Evolutionary conservation across 192 early-diverging fungal genomes (phyloP).

Genomic region (Backusella circina): DNA sequence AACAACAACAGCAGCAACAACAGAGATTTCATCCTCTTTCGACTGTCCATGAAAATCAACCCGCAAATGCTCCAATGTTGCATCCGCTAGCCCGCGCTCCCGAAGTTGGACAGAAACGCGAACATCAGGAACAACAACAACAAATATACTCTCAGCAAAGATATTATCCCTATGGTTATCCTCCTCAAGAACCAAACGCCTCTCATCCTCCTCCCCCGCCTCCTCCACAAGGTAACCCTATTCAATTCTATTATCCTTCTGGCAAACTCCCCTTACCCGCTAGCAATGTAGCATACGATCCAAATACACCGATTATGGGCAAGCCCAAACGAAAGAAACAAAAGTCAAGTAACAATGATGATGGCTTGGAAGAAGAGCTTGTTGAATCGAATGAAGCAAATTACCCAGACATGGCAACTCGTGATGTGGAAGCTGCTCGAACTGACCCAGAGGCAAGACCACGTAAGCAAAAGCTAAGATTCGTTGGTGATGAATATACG

Average conservation of each 20-base stretch:
- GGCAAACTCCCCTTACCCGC: slow-evolving; percentile 13
- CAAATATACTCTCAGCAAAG: background rate
- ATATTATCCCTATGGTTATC: background rate
- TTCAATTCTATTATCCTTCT: slow-evolving; percentile 8
- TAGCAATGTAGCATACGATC: background rate
- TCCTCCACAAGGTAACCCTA: background rate
- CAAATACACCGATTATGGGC: background rate
- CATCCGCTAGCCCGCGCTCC: slow-evolving; percentile 15
- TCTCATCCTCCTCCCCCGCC: background rate
- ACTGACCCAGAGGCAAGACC: slow-evolving; percentile 51
- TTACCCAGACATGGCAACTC: slow-evolving; percentile 23
- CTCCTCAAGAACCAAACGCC: background rate
- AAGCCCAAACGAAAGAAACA: slow-evolving; percentile 15
- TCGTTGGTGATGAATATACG: slow-evolving; percentile 73
- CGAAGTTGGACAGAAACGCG: slow-evolving; percentile 10
- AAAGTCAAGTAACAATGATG: background rate
- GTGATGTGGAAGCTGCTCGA: slow-evolving; percentile 40
- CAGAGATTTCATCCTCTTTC: slow-evolving; percentile 4
- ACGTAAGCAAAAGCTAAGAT: slow-evolving; percentile 67
- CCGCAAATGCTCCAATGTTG: slow-evolving; percentile 1
- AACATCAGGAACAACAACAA: slow-evolving; percentile 6
- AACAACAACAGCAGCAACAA: background rate
- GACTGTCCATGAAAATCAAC: background rate
- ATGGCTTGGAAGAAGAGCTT: background rate
- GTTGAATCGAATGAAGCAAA: slow-evolving; percentile 13